phyloP scores from a whole-genome alignment of 805 yeast species.

The Saccharomycopsis sp. region DNA sequence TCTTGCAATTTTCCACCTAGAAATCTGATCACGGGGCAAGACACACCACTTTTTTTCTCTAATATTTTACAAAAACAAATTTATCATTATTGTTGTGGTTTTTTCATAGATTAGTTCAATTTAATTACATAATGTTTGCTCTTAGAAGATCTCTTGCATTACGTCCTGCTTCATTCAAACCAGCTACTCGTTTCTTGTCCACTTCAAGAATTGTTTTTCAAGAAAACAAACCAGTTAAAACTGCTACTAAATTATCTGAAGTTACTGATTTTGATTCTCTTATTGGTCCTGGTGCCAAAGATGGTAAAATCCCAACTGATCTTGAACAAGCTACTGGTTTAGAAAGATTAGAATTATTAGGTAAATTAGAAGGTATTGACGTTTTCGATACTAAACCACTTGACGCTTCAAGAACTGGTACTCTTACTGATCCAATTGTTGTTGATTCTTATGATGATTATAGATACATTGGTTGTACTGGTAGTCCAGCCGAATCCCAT shows the following conservation, averaged over 20 bases:
- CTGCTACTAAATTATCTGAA: slow-evolving; percentile 63
- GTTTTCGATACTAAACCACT: slow-evolving; percentile 84
- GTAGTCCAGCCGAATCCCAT: slow-evolving; percentile 90
- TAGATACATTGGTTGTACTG: slow-evolving; percentile 97
- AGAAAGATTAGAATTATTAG: slow-evolving; percentile 90
- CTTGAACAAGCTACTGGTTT: slow-evolving; percentile 97
- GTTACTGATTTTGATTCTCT: slow-evolving; percentile 69
- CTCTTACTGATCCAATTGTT: slow-evolving; percentile 78
- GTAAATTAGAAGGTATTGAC: slow-evolving; percentile 92
- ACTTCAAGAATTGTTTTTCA: slow-evolving; percentile 25
- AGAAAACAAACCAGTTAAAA: slow-evolving; percentile 35
- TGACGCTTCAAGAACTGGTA: slow-evolving; percentile 81
- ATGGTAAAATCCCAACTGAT: slow-evolving; percentile 85
- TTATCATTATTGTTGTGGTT: too few species aligned
- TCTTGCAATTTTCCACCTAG: too few species aligned
- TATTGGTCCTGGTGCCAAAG: slow-evolving; percentile 84
- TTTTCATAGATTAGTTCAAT: too few species aligned
- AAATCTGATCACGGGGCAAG: too few species aligned
- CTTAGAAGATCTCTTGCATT: slow-evolving; percentile 6
- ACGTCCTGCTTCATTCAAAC: slow-evolving; percentile 1
- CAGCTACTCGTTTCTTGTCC: slow-evolving; percentile 17
- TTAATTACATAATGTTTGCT: slow-evolving; percentile 15
- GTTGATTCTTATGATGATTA: slow-evolving; percentile 85
- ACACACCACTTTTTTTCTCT: too few species aligned
- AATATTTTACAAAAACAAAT: too few species aligned